phyloP scores from a whole-genome alignment of 768 basidiomycete genomes.

The Agaricus sinodeliciosus region DNA sequence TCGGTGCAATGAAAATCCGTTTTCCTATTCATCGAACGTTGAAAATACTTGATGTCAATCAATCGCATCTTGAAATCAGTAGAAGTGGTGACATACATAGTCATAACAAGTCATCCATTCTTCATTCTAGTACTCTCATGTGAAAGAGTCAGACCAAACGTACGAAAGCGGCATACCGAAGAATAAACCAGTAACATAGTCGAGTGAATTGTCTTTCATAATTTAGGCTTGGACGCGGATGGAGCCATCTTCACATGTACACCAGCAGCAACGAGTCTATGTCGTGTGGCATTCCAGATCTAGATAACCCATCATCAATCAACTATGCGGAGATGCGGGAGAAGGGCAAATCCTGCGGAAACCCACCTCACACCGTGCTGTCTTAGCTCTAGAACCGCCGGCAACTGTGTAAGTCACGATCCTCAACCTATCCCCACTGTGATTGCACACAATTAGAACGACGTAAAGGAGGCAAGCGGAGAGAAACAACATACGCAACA shows the following conservation, averaged over 20 bases:
- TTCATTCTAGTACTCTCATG: too few relatives aligned
- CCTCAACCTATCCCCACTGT: conserved; percentile 43
- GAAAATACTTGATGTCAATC: too few relatives aligned
- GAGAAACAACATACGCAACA: conserved; percentile 24
- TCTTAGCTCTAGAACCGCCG: conserved; percentile 38
- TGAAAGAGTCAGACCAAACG: too few relatives aligned
- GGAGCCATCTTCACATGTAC: conserved; percentile 51
- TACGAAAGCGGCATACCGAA: background rate
- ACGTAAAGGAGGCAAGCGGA: too few relatives aligned
- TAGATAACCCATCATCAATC: conserved; percentile 15
- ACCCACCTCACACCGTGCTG: conserved; percentile 44
- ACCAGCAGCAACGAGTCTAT: conserved; percentile 47
- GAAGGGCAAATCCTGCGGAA: background rate
- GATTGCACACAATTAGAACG: background rate
- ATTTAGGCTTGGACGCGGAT: conserved; percentile 16
- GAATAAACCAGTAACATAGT: background rate
- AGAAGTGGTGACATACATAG: too few relatives aligned
- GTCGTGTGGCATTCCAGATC: conserved; percentile 53
- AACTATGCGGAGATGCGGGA: background rate
- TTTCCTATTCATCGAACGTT: too few relatives aligned
- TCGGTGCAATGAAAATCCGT: too few relatives aligned
- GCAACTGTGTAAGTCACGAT: conserved; percentile 48
- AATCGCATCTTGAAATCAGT: too few relatives aligned
- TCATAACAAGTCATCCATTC: too few relatives aligned
- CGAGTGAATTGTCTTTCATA: background rate